phyloP scores from a whole-genome alignment of 2,329 filamentous ascomycete species.

The Fusarium marasasianum region DNA sequence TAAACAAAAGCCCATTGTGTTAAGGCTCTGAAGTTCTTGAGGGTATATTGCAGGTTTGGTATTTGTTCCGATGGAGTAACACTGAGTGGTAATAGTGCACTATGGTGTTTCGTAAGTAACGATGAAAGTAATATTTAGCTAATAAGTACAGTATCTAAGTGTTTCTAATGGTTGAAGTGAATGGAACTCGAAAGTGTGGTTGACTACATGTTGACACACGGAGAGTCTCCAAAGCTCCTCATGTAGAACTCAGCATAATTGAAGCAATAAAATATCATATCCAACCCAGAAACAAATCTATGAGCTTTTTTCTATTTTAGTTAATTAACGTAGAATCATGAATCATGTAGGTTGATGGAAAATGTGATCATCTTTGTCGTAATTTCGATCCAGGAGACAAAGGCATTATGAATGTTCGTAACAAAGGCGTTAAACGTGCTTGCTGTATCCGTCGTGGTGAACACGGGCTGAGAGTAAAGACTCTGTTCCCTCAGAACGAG shows the following conservation, averaged over 20 bases:
- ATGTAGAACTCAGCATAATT: neutral
- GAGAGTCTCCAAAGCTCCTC: neutral
- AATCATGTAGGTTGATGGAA: slow-evolving; percentile 3
- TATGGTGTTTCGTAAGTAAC: neutral
- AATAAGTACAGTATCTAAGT: neutral
- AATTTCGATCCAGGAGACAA: slow-evolving; percentile 6
- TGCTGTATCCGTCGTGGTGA: slow-evolving; percentile 26
- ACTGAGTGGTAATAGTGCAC: neutral
- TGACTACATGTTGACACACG: neutral
- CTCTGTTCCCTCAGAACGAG: slow-evolving; percentile 11
- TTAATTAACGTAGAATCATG: slow-evolving; percentile 7
- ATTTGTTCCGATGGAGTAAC: neutral
- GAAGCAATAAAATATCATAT: neutral
- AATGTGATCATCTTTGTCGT: slow-evolving; percentile 14
- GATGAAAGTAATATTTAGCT: neutral
- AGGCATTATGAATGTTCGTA: neutral
- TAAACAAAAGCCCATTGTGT: neutral
- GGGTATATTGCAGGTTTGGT: neutral
- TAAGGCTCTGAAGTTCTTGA: neutral
- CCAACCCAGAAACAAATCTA: slow-evolving; percentile 1
- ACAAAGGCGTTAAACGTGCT: slow-evolving; percentile 7
- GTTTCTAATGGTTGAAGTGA: neutral
- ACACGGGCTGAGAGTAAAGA: slow-evolving; percentile 7
- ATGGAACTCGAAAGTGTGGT: neutral
- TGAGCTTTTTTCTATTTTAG: slow-evolving; percentile 18